Conservation (phyloP, 176 grass and related monocot genomes). For the Aegilops tauschii region DNA sequence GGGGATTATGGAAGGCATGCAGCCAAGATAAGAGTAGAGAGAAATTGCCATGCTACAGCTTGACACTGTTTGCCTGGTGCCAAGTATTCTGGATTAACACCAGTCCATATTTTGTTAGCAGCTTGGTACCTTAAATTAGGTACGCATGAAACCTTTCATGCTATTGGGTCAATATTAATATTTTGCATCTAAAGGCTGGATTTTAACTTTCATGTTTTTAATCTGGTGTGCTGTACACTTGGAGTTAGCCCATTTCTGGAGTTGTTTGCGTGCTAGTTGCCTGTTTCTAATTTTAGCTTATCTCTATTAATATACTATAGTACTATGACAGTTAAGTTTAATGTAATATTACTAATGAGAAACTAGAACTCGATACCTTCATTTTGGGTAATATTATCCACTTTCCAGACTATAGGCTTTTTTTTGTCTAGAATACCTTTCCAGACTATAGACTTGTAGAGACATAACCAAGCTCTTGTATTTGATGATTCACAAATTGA, state of each 20-base stretch:
- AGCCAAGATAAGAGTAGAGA: neutral
- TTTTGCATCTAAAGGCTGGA: neutral
- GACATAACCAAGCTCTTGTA: neutral
- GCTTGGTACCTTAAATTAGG: neutral
- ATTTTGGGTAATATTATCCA: neutral
- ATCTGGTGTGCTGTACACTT: neutral
- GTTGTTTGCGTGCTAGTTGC: neutral
- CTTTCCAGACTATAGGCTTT: neutral
- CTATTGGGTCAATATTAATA: neutral
- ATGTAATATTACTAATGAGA: neutral
- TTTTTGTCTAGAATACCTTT: too few species aligned
- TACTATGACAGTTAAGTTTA: neutral
- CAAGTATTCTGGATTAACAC: neutral
- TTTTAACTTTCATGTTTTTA: neutral
- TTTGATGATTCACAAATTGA: neutral
- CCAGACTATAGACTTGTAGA: neutral
- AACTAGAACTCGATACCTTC: constrained; percentile 10
- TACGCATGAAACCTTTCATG: constrained; percentile 3
- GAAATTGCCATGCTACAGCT: neutral
- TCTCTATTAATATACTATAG: neutral
- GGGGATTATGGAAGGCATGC: neutral
- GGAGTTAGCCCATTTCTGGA: neutral
- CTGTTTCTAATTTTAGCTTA: neutral
- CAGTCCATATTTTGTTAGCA: neutral
- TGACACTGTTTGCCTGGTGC: neutral